Evolutionary conservation across 2,329 filamentous ascomycete genomes (phyloP), one percentile per base, ranked within the genome.

Genomic region (Aspergillus ruber): DNA sequence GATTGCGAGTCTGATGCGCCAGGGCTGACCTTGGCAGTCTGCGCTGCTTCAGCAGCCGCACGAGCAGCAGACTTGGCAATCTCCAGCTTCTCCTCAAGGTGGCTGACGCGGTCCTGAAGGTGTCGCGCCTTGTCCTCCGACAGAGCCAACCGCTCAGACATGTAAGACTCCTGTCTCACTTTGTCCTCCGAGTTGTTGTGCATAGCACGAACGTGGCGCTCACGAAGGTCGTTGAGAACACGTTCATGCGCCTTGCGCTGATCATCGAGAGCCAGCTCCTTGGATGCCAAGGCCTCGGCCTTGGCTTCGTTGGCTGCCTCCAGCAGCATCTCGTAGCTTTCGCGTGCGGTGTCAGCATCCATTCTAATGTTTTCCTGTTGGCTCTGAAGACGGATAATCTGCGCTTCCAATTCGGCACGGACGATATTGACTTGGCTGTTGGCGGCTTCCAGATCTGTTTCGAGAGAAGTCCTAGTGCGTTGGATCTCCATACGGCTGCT

Each of bases 71-170:
- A 83, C 65, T 90, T 90, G 20, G 91, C 85, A 57, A 97, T 86
- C 58, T 94, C 85, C 13, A 98, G 79, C 67, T 90, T 91, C 66
- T 96, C 90, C 65, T 96, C 89, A 1, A 97, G 77, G 58, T 94
- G 86, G 4, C 79, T 71, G 21, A 96, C 81, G 58, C 88, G 88
- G 59, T 96, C 90, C 64, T 94, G 85, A 18, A 94, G 80, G 64
- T 94, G 86, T 57, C 90, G 83, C 3, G 85, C 82, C 75, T 91
- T 95, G 48, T 89, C 88, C 7, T 90, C 82, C 0, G 89, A 88
- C 48, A 97, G 78, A 54, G 81, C 84, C 47, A 97, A 79, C 21
- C 87, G 84, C 62, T 96, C 89, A 42, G 86, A 79, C 39, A 94
- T 80, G 64, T 90, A 86, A 52, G 84, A 79, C 66, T 95, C 90